Evolutionary conservation across 495 filamentous ascomycete species (phyloP), one percentile per base, ranked within the genome.

Genomic region (Aspergillus nanangensis): DNA sequence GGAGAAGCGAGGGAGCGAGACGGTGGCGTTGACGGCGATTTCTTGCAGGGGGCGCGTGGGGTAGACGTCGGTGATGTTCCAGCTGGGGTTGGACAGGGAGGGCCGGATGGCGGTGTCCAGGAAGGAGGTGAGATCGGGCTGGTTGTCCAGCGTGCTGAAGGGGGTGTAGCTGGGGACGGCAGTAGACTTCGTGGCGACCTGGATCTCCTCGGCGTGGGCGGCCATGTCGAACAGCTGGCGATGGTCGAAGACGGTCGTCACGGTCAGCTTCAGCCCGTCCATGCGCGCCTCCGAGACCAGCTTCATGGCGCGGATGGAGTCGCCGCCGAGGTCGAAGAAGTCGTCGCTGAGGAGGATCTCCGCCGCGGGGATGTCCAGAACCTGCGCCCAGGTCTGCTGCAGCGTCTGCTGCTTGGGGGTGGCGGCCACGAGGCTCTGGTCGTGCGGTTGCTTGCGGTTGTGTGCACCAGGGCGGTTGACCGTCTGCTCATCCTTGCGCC

Each of bases 21-120:
- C 61, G 10, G 79, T 86, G 31, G 62, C 79, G 37, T 63, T 66
- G 41, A 85, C 38, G 60, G 67, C 47, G 58, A 80, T 55, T 44
- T 72, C 49, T 62, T 75, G 46, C 45, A 77, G 48, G 63, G 70
- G 51, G 55, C 69, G 55, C 1, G 61, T 56, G 0, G 65, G 61
- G 25, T 29, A 53, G 0, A 67, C 56, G 47, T 71, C 68, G 33
- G 56, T 52, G 45, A 71, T 48, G 1, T 47, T 23, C 66, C 66
- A 72, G 4, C 25, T 27, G 17, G 56, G 36, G 37, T 67, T 38
- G 13, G 42, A 45, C n/a, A 70, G 54, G n/a, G 62, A 60, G 4
- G 63, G 61, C 1, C 48, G 55, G 10, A 69, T 48, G 37, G 37
- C 33, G 0, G 53, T 47, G 11, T 56, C 44, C 39, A 66, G 20